Base-by-base conservation (phyloP, 2,329 filamentous ascomycete genomes). In the Chaetomium globosum region DNA sequence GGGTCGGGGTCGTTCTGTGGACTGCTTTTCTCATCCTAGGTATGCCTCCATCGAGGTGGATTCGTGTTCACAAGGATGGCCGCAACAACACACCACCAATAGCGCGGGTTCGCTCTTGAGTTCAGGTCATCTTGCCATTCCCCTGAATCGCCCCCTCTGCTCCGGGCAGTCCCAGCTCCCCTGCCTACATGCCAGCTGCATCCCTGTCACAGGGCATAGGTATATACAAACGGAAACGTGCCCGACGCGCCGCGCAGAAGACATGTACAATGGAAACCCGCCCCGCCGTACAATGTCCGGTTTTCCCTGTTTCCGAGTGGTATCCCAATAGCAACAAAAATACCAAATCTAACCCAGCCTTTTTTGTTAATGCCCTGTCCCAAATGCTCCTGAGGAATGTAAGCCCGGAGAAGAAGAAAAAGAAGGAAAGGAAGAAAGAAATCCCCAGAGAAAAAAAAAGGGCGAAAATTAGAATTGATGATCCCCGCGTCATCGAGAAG, bases 141-240 rank as follows among this genome's bases (percentile, higher is more conserved):
- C 16, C 39, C 39, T 43, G 39, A 43, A 43, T 36, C 53, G 16
- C 21, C 6, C 26, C 30, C 16, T 51, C 70, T 71, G 70, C 70
- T 13, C 70, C 69, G 67, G 70, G 70, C 70, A 71, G 70, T 61
- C 59, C 7, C 28, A 30, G 5, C 21, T n/a, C n/a, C 10, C 52
- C 53, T 48, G 60, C 54, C 55, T 49, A 3, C 23, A 12, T 51
- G 10, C 30, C 46, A 36, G 33, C 60, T 30, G 19, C 43, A 46
- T 33, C 49, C 26, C 12, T 21, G 5, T 26, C 8, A 26, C 39
- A 49, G 59, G 39, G 30, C 51, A 56, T 54, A 12, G n/a, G 13
- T 68, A 62, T 64, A 49, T 64, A 64, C 59, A 56, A 59, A 64
- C 57, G 28, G 53, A 64, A 62, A 54, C 65, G 67, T 67, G 57